phyloP scores from a whole-genome alignment of 176 grass and related monocot species.

The Oryza punctata region DNA sequence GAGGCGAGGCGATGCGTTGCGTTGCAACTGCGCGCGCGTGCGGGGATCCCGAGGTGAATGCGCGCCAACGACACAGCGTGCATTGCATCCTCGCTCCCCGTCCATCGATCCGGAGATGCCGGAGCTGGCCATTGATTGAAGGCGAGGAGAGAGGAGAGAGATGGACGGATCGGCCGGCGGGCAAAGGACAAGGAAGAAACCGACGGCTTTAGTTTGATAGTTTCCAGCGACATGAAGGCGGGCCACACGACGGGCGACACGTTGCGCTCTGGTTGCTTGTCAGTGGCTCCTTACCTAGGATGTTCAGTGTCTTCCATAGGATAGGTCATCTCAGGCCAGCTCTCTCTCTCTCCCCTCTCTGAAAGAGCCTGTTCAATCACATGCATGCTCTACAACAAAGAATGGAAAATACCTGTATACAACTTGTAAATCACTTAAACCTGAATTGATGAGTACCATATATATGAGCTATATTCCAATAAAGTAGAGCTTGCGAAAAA shows the following conservation, averaged over 20 bases:
- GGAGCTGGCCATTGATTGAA: background rate
- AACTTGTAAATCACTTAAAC: background rate
- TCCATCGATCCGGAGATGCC: background rate
- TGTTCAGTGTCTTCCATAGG: background rate
- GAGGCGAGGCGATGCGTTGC: background rate
- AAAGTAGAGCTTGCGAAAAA: background rate
- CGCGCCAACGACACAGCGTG: background rate
- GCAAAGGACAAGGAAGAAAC: conserved; percentile 1
- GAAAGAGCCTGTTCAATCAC: background rate
- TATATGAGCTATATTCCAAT: background rate
- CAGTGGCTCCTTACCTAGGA: conserved; percentile 21
- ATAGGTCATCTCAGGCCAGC: background rate
- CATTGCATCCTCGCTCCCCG: background rate
- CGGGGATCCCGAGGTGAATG: background rate
- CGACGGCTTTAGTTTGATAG: conserved; percentile 1
- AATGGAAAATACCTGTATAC: background rate
- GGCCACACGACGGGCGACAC: conserved; percentile 41
- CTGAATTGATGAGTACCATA: background rate
- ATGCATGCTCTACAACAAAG: background rate
- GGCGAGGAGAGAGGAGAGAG: background rate
- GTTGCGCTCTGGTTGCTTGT: conserved; percentile 23
- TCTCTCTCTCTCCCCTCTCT: too few species aligned
- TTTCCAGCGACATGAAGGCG: background rate
- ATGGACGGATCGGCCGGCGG: background rate
- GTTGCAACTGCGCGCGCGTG: background rate